phyloP scores from a whole-genome alignment of 768 basidiomycete species.

The Chalciporus pseudorubinellus region DNA sequence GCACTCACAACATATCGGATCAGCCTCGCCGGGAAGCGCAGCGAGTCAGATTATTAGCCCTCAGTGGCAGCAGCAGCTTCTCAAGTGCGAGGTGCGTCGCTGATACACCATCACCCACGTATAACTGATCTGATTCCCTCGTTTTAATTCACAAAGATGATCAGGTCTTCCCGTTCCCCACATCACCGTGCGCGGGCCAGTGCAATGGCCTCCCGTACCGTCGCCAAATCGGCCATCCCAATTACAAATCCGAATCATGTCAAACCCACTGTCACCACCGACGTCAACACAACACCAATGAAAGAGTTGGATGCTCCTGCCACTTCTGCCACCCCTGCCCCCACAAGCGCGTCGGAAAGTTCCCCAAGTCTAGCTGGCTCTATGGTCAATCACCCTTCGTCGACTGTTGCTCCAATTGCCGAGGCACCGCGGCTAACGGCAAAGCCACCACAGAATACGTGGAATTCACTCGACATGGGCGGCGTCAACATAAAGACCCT shows the following conservation, averaged over 20 bases:
- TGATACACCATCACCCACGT: constrained; percentile 15
- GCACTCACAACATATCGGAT: constrained; percentile 55
- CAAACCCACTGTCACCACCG: constrained; percentile 40
- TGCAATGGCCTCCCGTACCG: constrained; percentile 86
- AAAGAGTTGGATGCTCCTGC: constrained; percentile 32
- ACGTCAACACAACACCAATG: constrained; percentile 21
- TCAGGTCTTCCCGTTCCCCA: constrained; percentile 80
- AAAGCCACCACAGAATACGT: constrained; percentile 71
- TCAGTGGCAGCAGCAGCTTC: constrained; percentile 92
- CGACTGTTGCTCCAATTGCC: constrained; percentile 70
- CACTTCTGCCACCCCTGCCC: constrained; percentile 31
- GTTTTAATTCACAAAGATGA: constrained; percentile 51
- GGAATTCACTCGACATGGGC: constrained; percentile 95
- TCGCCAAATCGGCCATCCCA: constrained; percentile 83
- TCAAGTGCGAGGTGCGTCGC: constrained; percentile 84
- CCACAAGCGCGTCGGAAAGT: constrained; percentile 31
- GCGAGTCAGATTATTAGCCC: constrained; percentile 66
- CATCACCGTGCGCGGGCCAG: constrained; percentile 96
- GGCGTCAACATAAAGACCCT: constrained; percentile 92
- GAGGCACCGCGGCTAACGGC: constrained; percentile 65
- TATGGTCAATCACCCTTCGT: constrained; percentile 63
- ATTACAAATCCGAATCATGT: constrained; percentile 87
- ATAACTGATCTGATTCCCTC: constrained; percentile 18
- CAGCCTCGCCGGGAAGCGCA: constrained; percentile 56
- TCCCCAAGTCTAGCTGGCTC: constrained; percentile 36